Conservation (phyloP, 1,284 basidiomycete genomes). For the Fomitiporia mediterranea region DNA sequence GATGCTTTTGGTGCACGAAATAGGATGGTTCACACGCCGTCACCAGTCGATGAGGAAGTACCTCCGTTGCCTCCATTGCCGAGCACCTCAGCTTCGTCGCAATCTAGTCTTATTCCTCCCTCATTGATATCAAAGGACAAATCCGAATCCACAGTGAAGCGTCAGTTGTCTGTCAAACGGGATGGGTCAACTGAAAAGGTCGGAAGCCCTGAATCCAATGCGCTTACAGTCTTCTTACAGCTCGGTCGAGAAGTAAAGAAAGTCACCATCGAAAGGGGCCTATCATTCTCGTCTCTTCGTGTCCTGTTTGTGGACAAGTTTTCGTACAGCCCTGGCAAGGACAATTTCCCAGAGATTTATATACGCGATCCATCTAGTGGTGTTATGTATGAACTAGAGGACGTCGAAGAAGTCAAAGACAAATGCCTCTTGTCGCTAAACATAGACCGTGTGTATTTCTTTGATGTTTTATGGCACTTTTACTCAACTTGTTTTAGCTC, state of each 20-base stretch:
- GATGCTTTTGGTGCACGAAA: conserved; percentile 26
- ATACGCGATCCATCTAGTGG: conserved; percentile 88
- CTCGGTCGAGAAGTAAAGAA: conserved; percentile 93
- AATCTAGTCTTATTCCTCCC: conserved; percentile 30
- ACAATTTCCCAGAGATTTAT: conserved; percentile 95
- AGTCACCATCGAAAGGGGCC: conserved; percentile 62
- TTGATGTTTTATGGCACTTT: neutral
- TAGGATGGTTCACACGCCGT: conserved; percentile 28
- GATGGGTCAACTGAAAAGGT: conserved; percentile 15
- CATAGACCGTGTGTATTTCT: conserved; percentile 80
- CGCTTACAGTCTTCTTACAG: conserved; percentile 81
- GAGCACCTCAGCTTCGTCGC: conserved; percentile 28
- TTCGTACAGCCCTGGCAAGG: conserved; percentile 87
- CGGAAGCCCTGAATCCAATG: conserved; percentile 30
- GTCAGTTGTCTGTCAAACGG: conserved; percentile 1
- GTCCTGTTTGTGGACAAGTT: conserved; percentile 95
- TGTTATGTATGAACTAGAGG: conserved; percentile 94
- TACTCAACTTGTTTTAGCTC: conserved; percentile 47
- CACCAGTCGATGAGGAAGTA: conserved; percentile 36
- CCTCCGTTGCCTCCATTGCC: conserved; percentile 41
- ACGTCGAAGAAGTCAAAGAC: conserved; percentile 89
- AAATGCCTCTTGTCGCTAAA: conserved; percentile 88
- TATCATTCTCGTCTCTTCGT: conserved; percentile 70
- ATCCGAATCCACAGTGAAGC: conserved; percentile 10
- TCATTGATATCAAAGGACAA: conserved; percentile 29